A percentile compares a stretch with the other conserved stretches of the same genome.
These are phyloP conservation scores for Trichomonascaceae sp. DNA, from an alignment of 1,139 yeast genomes.

Conservation along the genomic window DNA sequence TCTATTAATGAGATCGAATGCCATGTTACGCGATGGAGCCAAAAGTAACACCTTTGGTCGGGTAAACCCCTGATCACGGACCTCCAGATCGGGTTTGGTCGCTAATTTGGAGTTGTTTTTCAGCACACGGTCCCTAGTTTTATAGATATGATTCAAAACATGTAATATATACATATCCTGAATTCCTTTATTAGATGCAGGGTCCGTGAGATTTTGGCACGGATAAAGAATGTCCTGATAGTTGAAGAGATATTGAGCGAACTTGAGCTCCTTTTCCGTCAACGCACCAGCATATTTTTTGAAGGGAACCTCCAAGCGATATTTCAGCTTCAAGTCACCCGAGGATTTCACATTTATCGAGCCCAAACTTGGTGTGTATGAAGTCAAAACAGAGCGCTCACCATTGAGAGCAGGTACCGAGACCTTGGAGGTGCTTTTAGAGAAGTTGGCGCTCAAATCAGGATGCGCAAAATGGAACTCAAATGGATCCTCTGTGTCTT, in stretches of 20 bases:
- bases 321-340: constrained; percentile 21
- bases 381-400: not conserved
- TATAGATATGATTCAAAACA: constrained; percentile 72
- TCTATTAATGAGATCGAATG: constrained; percentile 61
- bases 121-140: constrained; percentile 75
- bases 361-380: not conserved
- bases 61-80: constrained; percentile 91
- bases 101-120: constrained; percentile 63
- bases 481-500: constrained; percentile 50
- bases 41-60: constrained; percentile 82
- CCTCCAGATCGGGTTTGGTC: constrained; percentile 41
- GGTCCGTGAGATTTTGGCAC: constrained; percentile 36
- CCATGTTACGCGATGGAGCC: constrained; percentile 78
- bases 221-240: constrained; percentile 72
- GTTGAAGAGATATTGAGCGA: constrained; percentile 59
- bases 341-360: not conserved
- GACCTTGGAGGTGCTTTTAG: constrained; percentile 7
- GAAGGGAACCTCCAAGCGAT: constrained; percentile 28
- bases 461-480: constrained; percentile 65
- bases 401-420: constrained; percentile 6
- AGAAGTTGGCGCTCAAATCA: constrained; percentile 32
- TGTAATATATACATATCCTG: constrained; percentile 65
- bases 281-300: constrained; percentile 22
- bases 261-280: constrained; percentile 36
- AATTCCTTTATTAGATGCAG: constrained; percentile 42